A percentile compares a stretch with the other conserved stretches of the same genome.
phyloP scores from a whole-genome alignment of 306 rosid species.

The Pueraria montana region DNA sequence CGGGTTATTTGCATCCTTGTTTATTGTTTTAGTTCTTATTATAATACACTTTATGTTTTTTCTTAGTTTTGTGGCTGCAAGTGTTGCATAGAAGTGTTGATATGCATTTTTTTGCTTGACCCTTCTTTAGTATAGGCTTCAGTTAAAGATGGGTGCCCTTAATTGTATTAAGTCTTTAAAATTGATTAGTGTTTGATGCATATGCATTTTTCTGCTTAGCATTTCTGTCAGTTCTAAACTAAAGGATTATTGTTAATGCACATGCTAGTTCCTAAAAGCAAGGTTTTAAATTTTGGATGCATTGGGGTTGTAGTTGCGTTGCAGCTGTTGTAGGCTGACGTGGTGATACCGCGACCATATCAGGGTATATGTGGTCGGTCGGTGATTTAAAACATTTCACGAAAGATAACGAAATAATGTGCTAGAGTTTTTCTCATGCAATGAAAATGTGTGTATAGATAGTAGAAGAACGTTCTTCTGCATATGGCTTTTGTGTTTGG shows the following conservation, averaged over 20 bases:
- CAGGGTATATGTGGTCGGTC: not conserved
- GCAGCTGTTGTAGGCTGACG: not conserved
- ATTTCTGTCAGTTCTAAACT: conserved; percentile 1
- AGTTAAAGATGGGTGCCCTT: conserved; percentile 18
- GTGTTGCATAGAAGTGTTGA: not conserved
- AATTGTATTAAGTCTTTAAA: not conserved
- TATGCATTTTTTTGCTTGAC: conserved; percentile 7
- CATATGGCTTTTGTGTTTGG: conserved; percentile 1
- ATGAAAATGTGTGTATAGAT: not conserved
- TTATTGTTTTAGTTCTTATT: not conserved
- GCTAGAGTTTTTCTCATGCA: conserved; percentile 1
- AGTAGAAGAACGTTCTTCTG: not conserved
- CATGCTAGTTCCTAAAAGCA: not conserved
- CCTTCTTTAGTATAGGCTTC: not conserved
- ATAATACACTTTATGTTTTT: not conserved
- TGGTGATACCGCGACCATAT: not conserved
- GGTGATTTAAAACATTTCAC: not conserved
- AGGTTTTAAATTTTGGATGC: conserved; percentile 16
- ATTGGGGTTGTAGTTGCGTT: not conserved
- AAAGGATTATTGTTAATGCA: not conserved
- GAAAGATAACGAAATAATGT: conserved; percentile 16
- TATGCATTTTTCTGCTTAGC: not conserved
- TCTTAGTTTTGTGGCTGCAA: not conserved
- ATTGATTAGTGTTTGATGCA: not conserved
- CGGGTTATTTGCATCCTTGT: conserved; percentile 20